Base-by-base conservation (phyloP, 139 green algal species). In the Zygnema cylindricum region DNA sequence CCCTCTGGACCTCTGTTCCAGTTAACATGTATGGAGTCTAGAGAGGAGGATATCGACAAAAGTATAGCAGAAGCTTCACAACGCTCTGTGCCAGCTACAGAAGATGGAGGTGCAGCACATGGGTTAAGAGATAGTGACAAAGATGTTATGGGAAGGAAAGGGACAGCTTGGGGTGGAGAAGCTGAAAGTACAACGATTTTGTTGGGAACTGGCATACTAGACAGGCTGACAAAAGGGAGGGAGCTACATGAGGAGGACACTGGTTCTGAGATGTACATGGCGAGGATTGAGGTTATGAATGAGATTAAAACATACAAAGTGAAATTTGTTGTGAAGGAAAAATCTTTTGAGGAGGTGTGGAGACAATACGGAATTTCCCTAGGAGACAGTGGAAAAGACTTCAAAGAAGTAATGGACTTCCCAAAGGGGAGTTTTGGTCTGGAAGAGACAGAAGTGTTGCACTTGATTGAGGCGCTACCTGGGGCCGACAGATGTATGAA, bases 401-500 rank as follows among this genome's bases (percentile, higher is more conserved):
- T 63, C 7, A 16, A 63, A 63, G 7, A 63, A 63, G 7, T 63
- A 16, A 63, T 25, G 49, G 16, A 16, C 49, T 25, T 16, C 7
- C 7, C 49, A 63, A 63, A 25, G 49, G 7, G 7, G 7, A 63
- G 16, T 16, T 63, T 63, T 16, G 49, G 49, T 25, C 16, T 63
- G 16, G 49, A 63, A 63, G 49, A 63, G 49, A 63, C 49, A 25
- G 49, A 63, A 63, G 49, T 63, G 49, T 63, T 63, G 16, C 7
- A 7, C 49, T 43, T 79, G 36, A 16, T 79, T 16, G 71, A 79
- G 38, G 71, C 71, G 3, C 71, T 79, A 43, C 71, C 71, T 40
- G 71, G 38, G 36, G 71, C 71, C 21, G 36, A 79, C 71, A 79
- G 21, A 43, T 79, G 71, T 79, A 11, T 43, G 36, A 79, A 79